Conservation (phyloP, 2,329 filamentous ascomycete genomes). For the Cladophialophora carrionii region DNA sequence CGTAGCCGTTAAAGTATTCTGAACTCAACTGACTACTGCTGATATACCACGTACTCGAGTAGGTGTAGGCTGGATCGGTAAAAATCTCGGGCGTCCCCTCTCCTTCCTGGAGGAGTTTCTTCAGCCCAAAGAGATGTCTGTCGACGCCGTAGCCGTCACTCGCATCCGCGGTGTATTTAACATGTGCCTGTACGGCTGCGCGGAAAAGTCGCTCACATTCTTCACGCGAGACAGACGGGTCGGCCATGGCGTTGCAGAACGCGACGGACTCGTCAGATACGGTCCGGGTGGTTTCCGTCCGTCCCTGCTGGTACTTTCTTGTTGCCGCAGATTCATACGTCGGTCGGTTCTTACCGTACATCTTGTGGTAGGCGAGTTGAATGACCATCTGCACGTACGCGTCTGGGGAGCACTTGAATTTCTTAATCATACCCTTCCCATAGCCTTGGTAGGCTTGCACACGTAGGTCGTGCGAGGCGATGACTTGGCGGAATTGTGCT, state of each 20-base stretch:
- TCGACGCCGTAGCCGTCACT: slow-evolving; percentile 93
- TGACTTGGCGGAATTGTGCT: slow-evolving; percentile 77
- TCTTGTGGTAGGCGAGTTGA: slow-evolving; percentile 96
- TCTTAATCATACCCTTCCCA: slow-evolving; percentile 98
- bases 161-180: slow-evolving; percentile 88
- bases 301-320: slow-evolving; percentile 91
- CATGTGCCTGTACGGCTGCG: slow-evolving; percentile 76
- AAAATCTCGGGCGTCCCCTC: slow-evolving; percentile 83
- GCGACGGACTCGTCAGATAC: slow-evolving; percentile 90
- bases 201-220: slow-evolving; percentile 75
- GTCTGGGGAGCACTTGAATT: slow-evolving; percentile 97
- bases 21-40: slow-evolving; percentile 87
- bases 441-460: slow-evolving; percentile 97
- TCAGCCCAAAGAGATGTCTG: slow-evolving; percentile 93
- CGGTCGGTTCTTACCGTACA: slow-evolving; percentile 96
- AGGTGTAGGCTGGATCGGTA: slow-evolving; percentile 80
- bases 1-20: slow-evolving; percentile 98
- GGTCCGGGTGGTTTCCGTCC: slow-evolving; percentile 91
- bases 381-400: slow-evolving; percentile 99
- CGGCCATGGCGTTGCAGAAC: slow-evolving; percentile 85
- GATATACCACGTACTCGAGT: slow-evolving; percentile 87
- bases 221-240: slow-evolving; percentile 65
- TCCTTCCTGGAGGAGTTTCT: slow-evolving; percentile 80
- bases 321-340: slow-evolving; percentile 97
- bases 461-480: slow-evolving; percentile 83